Evolutionary conservation across 225 moss, liverwort and hornwort species (phyloP).

Genomic region (Pseudoscleropodium purum): DNA sequence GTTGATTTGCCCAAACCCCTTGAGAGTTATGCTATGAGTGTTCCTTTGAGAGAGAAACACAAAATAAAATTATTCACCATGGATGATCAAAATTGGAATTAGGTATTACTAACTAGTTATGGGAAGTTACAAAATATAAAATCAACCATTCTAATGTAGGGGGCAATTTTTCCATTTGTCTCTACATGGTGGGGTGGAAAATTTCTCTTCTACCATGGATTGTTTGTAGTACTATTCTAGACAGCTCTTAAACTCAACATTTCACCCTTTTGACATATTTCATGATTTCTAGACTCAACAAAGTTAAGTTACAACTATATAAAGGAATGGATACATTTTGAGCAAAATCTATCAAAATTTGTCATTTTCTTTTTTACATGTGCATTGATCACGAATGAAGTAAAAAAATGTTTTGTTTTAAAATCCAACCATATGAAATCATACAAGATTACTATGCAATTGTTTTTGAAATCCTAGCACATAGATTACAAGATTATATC

Average conservation of each 20-base stretch:
- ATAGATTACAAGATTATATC: not conserved
- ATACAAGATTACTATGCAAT: fast-evolving
- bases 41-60: fast-evolving
- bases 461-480: not conserved
- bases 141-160: not conserved
- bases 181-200: fast-evolving
- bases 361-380: not conserved
- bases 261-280: not conserved
- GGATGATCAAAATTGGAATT: not conserved
- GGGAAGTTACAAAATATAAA: not conserved
- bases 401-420: not conserved
- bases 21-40: fast-evolving
- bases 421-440: fast-evolving
- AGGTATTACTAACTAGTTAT: not conserved
- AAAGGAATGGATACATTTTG: fast-evolving
- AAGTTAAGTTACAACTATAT: fast-evolving
- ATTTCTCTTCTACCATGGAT: fast-evolving
- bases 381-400: not conserved
- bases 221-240: fast-evolving
- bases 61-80: too few relatives aligned
- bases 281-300: not conserved
- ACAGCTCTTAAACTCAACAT: fast-evolving
- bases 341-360: not conserved
- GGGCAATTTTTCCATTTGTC: not conserved
- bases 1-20: fast-evolving